phyloP scores from a whole-genome alignment of 768 basidiomycete species.

The Pisolithus microcarpus region DNA sequence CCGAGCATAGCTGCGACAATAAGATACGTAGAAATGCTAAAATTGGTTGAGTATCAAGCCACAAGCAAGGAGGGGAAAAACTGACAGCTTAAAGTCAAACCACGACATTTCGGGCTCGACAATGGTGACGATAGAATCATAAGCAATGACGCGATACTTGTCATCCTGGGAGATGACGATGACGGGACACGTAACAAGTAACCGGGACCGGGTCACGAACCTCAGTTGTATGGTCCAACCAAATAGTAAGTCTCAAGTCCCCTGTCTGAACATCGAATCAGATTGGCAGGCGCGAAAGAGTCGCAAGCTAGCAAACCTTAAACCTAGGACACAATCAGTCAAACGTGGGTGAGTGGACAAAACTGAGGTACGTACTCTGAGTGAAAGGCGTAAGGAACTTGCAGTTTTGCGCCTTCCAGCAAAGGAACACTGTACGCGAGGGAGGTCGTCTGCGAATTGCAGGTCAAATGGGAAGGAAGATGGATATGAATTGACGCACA shows the following conservation, averaged over 20 bases:
- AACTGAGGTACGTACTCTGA: conserved; percentile 59
- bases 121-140: conserved; percentile 68
- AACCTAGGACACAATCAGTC: conserved; percentile 35
- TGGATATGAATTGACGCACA: conserved; percentile 32
- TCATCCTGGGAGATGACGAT: conserved; percentile 35
- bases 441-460: conserved; percentile 45
- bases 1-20: conserved; percentile 59
- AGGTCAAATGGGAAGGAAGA: neutral
- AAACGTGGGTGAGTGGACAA: conserved; percentile 6
- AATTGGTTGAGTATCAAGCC: neutral
- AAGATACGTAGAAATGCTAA: conserved; percentile 61
- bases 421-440: conserved; percentile 47
- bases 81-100: conserved; percentile 77
- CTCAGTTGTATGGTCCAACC: conserved; percentile 64
- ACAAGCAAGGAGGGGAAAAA: conserved; percentile 7
- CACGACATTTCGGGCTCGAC: conserved; percentile 75
- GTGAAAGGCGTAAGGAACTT: conserved; percentile 66
- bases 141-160: conserved; percentile 58
- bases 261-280: conserved; percentile 46
- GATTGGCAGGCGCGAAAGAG: neutral
- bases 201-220: conserved; percentile 31
- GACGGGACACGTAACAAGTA: neutral
- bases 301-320: conserved; percentile 38
- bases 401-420: conserved; percentile 48
- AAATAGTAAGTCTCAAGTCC: conserved; percentile 64